Percentiles rank a stretch among this genome's conserved stretches.
phyloP scores from a whole-genome alignment of 2,329 filamentous ascomycete genomes.

The Phialophora tarda region DNA sequence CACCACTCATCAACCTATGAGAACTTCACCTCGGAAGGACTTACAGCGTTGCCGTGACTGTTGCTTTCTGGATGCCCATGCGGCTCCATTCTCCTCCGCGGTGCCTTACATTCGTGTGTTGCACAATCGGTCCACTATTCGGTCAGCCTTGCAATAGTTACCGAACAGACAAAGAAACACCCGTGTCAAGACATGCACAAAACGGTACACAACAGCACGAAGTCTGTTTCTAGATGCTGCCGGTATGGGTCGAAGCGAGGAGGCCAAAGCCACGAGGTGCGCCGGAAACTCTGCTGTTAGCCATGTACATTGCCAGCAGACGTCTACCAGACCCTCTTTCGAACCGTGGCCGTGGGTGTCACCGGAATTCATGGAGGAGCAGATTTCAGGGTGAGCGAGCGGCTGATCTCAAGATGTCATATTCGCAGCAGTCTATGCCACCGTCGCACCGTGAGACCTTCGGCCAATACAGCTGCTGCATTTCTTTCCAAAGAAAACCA shows the following conservation, averaged over 20 bases:
- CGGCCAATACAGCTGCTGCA: not conserved
- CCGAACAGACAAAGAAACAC: conserved; percentile 37
- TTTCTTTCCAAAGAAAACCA: not conserved
- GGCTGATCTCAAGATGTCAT: not conserved
- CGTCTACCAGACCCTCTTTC: not conserved
- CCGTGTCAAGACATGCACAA: conserved; percentile 28
- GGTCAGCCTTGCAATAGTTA: conserved; percentile 29
- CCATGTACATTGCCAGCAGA: not conserved
- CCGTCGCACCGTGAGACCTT: not conserved
- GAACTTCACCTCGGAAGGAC: not conserved
- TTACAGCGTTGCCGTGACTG: not conserved
- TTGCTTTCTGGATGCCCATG: not conserved
- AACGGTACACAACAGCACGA: conserved; percentile 8
- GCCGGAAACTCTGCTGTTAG: not conserved
- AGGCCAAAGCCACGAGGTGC: not conserved
- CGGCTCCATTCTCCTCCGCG: conserved; percentile 6
- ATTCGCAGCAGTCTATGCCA: not conserved
- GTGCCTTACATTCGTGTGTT: conserved; percentile 26
- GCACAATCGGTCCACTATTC: conserved; percentile 21
- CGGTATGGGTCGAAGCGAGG: not conserved
- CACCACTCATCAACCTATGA: not conserved
- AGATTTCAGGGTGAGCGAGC: not conserved
- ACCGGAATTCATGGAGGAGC: not conserved
- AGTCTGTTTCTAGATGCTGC: not conserved
- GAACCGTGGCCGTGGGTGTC: not conserved